Evolutionary conservation across 176 grass and related monocot species (phyloP).

Genomic region (Thalia dealbata): DNA sequence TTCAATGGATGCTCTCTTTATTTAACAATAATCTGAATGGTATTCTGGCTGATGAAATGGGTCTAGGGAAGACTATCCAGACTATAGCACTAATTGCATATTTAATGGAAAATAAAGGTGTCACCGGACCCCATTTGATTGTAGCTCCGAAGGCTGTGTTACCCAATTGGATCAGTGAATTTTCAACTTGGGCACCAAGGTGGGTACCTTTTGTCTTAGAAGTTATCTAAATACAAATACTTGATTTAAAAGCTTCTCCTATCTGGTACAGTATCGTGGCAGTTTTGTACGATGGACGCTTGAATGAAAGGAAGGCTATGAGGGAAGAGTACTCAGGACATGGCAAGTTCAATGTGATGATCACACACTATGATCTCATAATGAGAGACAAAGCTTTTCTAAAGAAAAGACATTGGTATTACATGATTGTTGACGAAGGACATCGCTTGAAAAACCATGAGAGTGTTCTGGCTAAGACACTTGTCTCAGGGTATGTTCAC

Average conservation of each 20-base stretch:
- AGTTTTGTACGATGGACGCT: constrained; percentile 92
- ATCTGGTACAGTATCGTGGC: constrained; percentile 52
- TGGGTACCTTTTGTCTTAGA: neutral
- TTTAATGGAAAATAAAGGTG: constrained; percentile 83
- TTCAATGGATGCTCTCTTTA: constrained; percentile 99
- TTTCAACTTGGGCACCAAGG: constrained; percentile 96
- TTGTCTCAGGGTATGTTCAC: constrained; percentile 69
- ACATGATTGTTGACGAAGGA: constrained; percentile 97
- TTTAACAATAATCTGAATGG: constrained; percentile 99
- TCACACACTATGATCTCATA: constrained; percentile 99
- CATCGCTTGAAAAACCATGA: constrained; percentile 99
- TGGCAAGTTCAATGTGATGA: constrained; percentile 76
- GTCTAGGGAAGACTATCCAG: constrained; percentile 98
- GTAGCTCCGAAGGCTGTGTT: constrained; percentile 92
- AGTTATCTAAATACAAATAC: neutral
- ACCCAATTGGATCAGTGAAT: constrained; percentile 91
- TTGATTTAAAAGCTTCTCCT: constrained; percentile 2
- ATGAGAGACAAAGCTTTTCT: constrained; percentile 97
- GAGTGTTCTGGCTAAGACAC: constrained; percentile 77
- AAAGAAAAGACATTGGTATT: constrained; percentile 92
- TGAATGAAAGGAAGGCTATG: constrained; percentile 77
- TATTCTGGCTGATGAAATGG: constrained; percentile 99
- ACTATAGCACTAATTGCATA: constrained; percentile 64
- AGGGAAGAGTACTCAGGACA: constrained; percentile 71
- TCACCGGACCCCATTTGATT: constrained; percentile 77